Evolutionary conservation across 495 filamentous ascomycete species (phyloP), one percentile per base, ranked within the genome.

Genomic region (Tuber magnatum): DNA sequence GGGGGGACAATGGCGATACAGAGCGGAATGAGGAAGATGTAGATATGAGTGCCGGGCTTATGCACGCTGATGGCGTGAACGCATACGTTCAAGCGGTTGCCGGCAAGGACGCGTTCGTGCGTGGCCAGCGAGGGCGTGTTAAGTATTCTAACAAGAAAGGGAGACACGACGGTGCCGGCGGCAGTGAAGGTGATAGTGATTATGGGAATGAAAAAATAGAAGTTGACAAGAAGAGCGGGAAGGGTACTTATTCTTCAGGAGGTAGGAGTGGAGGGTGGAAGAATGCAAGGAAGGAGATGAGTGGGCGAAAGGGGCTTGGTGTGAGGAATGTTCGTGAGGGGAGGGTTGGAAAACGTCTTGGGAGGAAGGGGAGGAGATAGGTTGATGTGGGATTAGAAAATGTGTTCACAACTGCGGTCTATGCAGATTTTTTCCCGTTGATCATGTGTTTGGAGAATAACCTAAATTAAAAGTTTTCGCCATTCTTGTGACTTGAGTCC

Each of bases 81-180:
- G 95, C 95, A 43, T 99, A 98, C 83, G 92, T 99, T 22, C 90
- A 92, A 51, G 96, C 96, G 35, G 90, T 99, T 48, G 90, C 89
- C 76, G 92, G 96, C 71, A 90, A 91, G 75, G 92, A 97, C 83
- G 91, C 91, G 3, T 90, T 92, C 46, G 89, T 90, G 74, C 88
- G 93, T 46, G 95, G 96, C 35, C 90, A 92, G 78, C 89, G 91
- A 73, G 94, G 95, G 32, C 91, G 92, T 84, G 84, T 98, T 74
- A 97, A 96, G 87, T 97, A 97, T 85, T 89, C 87, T 24, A 91
- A 91, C 77, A 90, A 87, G 80, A 88, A 88, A 80, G 85, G 87
- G 40, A 86, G 87, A 72, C 88, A 87, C 73, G 86, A 87, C 39
- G 88, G 89, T n/a, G 88, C 87, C 48, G 88, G 89, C 24, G 88